phyloP scores from a whole-genome alignment of 75 land plant genomes.

The Sequoia sempervirens region DNA sequence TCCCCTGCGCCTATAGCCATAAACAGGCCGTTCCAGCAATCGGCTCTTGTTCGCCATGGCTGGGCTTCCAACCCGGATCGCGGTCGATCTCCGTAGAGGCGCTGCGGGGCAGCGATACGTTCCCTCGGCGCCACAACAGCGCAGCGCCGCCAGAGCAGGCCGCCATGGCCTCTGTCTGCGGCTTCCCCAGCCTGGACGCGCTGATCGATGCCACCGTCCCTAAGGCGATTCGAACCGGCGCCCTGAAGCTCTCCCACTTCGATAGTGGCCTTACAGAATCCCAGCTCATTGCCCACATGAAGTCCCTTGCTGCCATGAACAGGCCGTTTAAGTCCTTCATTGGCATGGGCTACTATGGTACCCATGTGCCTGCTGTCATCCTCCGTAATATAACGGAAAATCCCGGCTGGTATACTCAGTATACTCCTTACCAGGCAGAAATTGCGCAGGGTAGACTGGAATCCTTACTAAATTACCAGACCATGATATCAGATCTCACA shows the following conservation, averaged over 20 bases:
- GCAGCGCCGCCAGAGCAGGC: slow-evolving; percentile 70
- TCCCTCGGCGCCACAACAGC: slow-evolving; percentile 89
- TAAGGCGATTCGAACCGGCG: slow-evolving; percentile 48
- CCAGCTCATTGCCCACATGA: slow-evolving; percentile 94
- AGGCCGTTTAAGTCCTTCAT: slow-evolving; percentile 86
- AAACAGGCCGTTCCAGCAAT: not conserved
- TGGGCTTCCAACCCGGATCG: slow-evolving; percentile 5
- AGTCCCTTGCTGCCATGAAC: slow-evolving; percentile 72
- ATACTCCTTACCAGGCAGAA: slow-evolving; percentile 99
- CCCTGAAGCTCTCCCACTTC: slow-evolving; percentile 37
- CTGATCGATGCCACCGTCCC: slow-evolving; percentile 97
- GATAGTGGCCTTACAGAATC: slow-evolving; percentile 82
- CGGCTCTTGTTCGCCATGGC: not conserved
- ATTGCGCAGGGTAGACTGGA: slow-evolving; percentile 93
- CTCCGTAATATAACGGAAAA: slow-evolving; percentile 95
- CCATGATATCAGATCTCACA: slow-evolving; percentile 87
- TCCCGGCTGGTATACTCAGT: slow-evolving; percentile 99
- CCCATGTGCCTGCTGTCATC: slow-evolving; percentile 85
- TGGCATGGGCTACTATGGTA: slow-evolving; percentile 96
- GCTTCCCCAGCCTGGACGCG: slow-evolving; percentile 61
- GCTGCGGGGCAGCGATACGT: slow-evolving; percentile 79
- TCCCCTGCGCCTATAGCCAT: not conserved
- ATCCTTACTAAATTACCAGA: slow-evolving; percentile 88
- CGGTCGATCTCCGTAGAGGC: slow-evolving; percentile 74
- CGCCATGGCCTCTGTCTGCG: slow-evolving; percentile 69